These are phyloP conservation scores for Sclerotinia spermophila DNA, from an alignment of 2,329 filamentous ascomycete species.

Conservation along the genomic window DNA sequence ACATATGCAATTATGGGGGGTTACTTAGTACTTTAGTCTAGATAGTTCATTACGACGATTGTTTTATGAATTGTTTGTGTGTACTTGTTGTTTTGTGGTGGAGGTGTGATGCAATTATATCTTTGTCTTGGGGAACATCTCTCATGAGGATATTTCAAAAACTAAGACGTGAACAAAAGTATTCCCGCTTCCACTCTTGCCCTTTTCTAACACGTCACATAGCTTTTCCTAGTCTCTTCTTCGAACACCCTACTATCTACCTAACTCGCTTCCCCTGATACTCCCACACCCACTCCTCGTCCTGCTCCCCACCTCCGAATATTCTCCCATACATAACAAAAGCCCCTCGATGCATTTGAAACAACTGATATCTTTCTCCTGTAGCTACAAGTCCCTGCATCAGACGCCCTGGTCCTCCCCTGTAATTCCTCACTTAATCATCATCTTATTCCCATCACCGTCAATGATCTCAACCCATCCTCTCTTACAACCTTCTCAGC, in stretches of 20 bases:
- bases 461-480: too few relatives aligned
- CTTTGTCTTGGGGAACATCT: not conserved
- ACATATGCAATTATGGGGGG: not conserved
- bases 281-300: not conserved
- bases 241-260: not conserved
- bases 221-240: not conserved
- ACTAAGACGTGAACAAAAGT: not conserved
- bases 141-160: not conserved
- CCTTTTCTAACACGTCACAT: not conserved
- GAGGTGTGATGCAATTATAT: not conserved
- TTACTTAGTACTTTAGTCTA: not conserved
- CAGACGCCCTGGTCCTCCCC: too few relatives aligned
- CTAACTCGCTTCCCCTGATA: not conserved
- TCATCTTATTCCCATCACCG: too few relatives aligned
- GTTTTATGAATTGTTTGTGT: not conserved
- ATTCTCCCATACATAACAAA: not conserved
- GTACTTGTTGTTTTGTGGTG: not conserved
- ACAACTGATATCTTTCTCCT: not conserved
- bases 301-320: not conserved
- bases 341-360: not conserved
- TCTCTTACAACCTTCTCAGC: too few relatives aligned
- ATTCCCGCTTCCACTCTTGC: not conserved
- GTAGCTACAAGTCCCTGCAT: not conserved
- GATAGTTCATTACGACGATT: not conserved
- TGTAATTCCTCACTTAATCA: too few relatives aligned